Conservation (phyloP, 345 rosid genomes). For the Ailanthus altissimus region DNA sequence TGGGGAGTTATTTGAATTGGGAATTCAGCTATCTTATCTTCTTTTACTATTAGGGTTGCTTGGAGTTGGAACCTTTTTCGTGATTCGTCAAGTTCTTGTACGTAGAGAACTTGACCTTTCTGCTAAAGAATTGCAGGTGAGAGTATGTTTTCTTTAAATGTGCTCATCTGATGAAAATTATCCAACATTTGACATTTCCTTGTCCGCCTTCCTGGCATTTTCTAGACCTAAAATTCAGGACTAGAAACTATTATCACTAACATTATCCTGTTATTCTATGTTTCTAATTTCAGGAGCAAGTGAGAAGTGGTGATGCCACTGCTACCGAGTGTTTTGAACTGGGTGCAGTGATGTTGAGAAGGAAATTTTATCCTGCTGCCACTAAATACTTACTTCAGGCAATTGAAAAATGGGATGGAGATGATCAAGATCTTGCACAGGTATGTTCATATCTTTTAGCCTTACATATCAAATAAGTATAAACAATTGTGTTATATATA, state of each 20-base stretch:
- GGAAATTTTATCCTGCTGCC: constrained; percentile 93
- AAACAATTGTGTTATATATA: not conserved
- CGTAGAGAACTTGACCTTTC: constrained; percentile 98
- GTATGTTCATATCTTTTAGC: constrained; percentile 33
- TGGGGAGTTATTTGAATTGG: constrained; percentile 81
- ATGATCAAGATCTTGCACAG: constrained; percentile 99
- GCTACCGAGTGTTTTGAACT: constrained; percentile 94
- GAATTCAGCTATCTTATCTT: constrained; percentile 91
- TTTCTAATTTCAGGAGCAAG: constrained; percentile 71
- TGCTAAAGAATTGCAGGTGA: constrained; percentile 92
- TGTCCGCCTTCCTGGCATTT: not conserved
- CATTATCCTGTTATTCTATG: not conserved
- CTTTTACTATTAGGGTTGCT: constrained; percentile 73
- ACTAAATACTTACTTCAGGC: constrained; percentile 82
- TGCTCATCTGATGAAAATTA: not conserved
- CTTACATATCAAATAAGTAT: constrained; percentile 12
- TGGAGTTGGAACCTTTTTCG: constrained; percentile 86
- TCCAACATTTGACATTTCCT: not conserved
- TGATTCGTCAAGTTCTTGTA: constrained; percentile 91
- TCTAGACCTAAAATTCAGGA: not conserved
- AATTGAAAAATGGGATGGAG: constrained; percentile 95
- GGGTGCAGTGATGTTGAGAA: constrained; percentile 92
- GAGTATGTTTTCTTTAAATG: not conserved
- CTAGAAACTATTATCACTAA: not conserved
- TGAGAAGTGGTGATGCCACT: constrained; percentile 97